Evolutionary conservation across 148 eudicot genomes (phyloP), one percentile per base, ranked within the genome.

Genomic region (Linanthus parryae): DNA sequence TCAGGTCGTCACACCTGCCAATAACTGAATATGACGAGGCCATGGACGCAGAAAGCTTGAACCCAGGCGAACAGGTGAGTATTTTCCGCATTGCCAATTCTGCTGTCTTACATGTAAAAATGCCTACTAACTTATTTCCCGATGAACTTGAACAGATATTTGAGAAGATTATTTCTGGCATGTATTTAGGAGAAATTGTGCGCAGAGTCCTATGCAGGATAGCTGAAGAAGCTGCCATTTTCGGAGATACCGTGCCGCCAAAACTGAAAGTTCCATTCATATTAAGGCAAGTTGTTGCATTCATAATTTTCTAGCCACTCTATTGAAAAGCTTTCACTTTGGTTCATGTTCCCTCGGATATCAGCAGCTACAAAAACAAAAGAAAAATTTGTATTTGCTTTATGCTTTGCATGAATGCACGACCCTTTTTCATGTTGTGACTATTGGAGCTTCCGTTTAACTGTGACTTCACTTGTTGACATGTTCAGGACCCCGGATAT

Each of bases 151-250:
- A 42, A 50, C 77, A 92, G 98, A 79, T 87, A 53, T 92, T 76
- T 73, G 98, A 92, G 75, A 92, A 92, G 73, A 68, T 81, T 61
- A 77, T 87, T 25, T 91, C 96, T 23, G 98, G 98, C 40, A 84
- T 86, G 94, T 92, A 92, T 63, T 68, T 92, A 75, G 98, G 95
- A 47, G 98, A 92, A 75, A 73, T 92, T 49, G 76, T 92, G 34
- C 83, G 98, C 21, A 71, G 83, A 73, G 94, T 91, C 55, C 67
- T 92, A 50, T 65, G 53, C 33, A 76, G 72, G 73, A 75, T 86
- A 80, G 95, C 98, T 2, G 81, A 81, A 65, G 95, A 91, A 72
- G 87, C 89, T 56, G 63, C 65, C 58, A 58, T 92, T 62, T 92
- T 92, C 41, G 98, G 98, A 44, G 94, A 92, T 53, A 54, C 58